Evolutionary conservation across 2,329 filamentous ascomycete species (phyloP).

Genomic region (Alternaria longipes): DNA sequence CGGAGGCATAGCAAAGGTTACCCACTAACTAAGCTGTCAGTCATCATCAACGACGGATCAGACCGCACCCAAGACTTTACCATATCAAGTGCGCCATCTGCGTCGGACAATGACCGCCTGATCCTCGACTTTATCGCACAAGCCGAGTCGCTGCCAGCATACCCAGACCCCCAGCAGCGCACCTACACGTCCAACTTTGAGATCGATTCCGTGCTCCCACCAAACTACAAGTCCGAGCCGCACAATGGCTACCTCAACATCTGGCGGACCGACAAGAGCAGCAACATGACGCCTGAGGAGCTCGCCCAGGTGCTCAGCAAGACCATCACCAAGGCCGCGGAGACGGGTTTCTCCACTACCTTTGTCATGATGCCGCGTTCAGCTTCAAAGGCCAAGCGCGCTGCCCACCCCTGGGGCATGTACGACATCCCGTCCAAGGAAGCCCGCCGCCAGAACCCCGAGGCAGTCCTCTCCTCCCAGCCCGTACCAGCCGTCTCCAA

Average conservation of each 20-base stretch:
- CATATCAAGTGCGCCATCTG: conserved; percentile 45
- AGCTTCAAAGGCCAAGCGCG: conserved; percentile 42
- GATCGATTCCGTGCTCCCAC: conserved; percentile 30
- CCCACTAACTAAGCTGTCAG: conserved; percentile 34
- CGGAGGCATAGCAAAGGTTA: not conserved
- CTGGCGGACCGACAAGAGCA: conserved; percentile 36
- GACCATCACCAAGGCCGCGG: conserved; percentile 21
- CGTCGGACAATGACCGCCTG: conserved; percentile 48
- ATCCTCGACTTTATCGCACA: conserved; percentile 49
- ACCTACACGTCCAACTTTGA: conserved; percentile 39
- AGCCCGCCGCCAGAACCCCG: conserved; percentile 42
- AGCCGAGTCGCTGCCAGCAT: conserved; percentile 42
- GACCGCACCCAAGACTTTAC: conserved; percentile 36
- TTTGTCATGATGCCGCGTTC: conserved; percentile 51
- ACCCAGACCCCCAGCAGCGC: conserved; percentile 35
- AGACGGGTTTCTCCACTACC: conserved; percentile 41
- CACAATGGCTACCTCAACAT: conserved; percentile 45
- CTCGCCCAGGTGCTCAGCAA: conserved; percentile 24
- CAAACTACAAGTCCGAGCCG: conserved; percentile 27
- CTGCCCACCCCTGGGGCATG: conserved; percentile 46
- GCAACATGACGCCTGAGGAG: conserved; percentile 23
- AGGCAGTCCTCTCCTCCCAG: conserved; percentile 41
- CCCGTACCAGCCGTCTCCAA: conserved; percentile 40
- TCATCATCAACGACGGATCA: conserved; percentile 32
- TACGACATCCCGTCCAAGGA: conserved; percentile 42